Percentiles rank a stretch among this genome's conserved stretches.
Conservation (phyloP, 345 rosid genomes). For the Barbarea vulgaris region DNA sequence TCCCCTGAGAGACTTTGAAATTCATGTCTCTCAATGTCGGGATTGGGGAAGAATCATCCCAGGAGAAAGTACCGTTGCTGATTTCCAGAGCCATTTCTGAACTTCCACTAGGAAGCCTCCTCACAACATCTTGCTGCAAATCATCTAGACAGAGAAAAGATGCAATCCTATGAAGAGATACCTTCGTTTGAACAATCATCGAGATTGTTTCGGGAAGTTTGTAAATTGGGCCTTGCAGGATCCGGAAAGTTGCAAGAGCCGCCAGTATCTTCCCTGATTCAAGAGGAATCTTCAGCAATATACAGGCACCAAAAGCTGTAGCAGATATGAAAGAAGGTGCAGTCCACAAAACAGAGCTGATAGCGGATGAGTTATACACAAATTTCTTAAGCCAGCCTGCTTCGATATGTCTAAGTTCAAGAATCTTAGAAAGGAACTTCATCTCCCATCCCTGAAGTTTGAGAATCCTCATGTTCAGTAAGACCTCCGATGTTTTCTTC, state of each 20-base stretch:
- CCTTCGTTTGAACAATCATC: conserved; percentile 58
- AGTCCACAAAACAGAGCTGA: conserved; percentile 48
- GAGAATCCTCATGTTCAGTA: conserved; percentile 72
- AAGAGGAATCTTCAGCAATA: conserved; percentile 50
- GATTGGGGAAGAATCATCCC: conserved; percentile 49
- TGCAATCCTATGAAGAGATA: conserved; percentile 63
- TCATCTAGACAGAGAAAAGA: conserved; percentile 64
- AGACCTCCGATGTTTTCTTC: conserved; percentile 65
- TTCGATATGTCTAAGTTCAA: conserved; percentile 47
- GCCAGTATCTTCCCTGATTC: conserved; percentile 63
- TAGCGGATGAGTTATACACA: conserved; percentile 41
- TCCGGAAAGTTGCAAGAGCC: conserved; percentile 64
- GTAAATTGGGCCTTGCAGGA: conserved; percentile 53
- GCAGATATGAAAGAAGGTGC: conserved; percentile 63
- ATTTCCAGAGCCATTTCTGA: conserved; percentile 48
- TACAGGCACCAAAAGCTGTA: conserved; percentile 55
- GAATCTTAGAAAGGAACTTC: conserved; percentile 52
- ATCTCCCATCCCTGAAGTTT: conserved; percentile 85
- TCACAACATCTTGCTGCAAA: conserved; percentile 45
- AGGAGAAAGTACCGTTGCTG: conserved; percentile 52
- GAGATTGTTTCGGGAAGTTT: conserved; percentile 59
- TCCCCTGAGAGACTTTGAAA: conserved; percentile 54
- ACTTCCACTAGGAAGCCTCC: conserved; percentile 31
- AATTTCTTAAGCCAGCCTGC: conserved; percentile 54
- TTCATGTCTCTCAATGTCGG: conserved; percentile 54